Percentiles rank a stretch among this genome's conserved stretches.
phyloP scores from a whole-genome alignment of 768 basidiomycete genomes.

The Phylloporus arenicola region DNA sequence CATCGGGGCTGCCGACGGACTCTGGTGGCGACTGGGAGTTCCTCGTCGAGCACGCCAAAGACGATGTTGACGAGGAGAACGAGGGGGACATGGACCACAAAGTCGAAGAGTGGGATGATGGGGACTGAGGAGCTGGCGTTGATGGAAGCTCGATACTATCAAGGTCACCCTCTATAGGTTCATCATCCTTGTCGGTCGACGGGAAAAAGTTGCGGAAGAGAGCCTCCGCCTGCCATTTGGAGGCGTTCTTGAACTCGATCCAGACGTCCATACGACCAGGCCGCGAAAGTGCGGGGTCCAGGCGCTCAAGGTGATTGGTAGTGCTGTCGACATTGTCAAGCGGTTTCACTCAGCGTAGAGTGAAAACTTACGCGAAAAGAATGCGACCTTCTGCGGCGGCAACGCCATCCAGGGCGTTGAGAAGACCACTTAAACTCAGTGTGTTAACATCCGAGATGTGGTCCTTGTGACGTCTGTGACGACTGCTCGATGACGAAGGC shows the following conservation, averaged over 20 bases:
- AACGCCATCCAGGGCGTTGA: conserved; percentile 84
- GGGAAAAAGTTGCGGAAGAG: conserved; percentile 92
- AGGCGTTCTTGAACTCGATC: conserved; percentile 86
- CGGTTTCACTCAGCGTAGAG: background rate
- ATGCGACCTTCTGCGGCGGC: conserved; percentile 84
- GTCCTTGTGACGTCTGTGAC: conserved; percentile 46
- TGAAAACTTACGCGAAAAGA: conserved; percentile 71
- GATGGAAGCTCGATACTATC: conserved; percentile 42
- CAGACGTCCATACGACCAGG: conserved; percentile 92
- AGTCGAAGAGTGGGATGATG: conserved; percentile 42
- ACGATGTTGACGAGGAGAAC: conserved; percentile 39
- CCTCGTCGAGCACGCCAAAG: conserved; percentile 31
- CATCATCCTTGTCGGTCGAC: conserved; percentile 50
- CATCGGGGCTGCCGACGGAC: conserved; percentile 12
- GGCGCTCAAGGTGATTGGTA: conserved; percentile 85
- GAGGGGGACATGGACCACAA: conserved; percentile 42
- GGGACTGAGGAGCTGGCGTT: conserved; percentile 39
- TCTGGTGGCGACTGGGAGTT: conserved; percentile 23
- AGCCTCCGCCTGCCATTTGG: conserved; percentile 78
- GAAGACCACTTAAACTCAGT: conserved; percentile 70
- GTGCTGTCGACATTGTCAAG: conserved; percentile 42
- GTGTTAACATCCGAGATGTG: conserved; percentile 75
- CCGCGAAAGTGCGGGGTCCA: conserved; percentile 87
- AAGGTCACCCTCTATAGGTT: conserved; percentile 37
- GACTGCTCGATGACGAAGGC: conserved; percentile 32